Evolutionary conservation across 2,329 filamentous ascomycete species (phyloP), one percentile per base, ranked within the genome.

Genomic region (Trichoderma citrinoviride): DNA sequence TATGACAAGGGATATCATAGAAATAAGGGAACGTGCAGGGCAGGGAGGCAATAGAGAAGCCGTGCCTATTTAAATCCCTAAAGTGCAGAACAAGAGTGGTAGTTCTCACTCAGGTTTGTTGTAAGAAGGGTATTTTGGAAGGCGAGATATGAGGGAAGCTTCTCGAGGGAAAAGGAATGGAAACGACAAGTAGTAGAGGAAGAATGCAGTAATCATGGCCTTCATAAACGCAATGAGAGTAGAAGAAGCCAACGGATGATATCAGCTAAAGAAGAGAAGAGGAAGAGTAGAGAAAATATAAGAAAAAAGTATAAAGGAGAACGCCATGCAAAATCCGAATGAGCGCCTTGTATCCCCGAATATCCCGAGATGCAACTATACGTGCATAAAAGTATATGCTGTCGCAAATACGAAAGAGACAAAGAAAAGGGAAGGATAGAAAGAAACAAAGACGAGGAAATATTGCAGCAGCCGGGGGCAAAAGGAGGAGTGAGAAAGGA

Each of bases 261-360:
- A 62, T 25, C 50, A 27, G 50, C 47, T 25, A 17, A 46, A 40
- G 21, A 27, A 62, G n/a, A 52, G 29, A 41, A 47, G 27, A 55
- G 55, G 19, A 41, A 40, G 25, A 47, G 17, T 15, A 43, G 14
- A 47, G 21, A 55, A 47, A 23, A 54, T 29, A 60, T 27, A 41
- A 1, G 3, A 37, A 37, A 14, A 37, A 14, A 37, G 33, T 37
- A 14, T 14, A 14, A 14, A 5, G 33, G 14, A 61, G 49, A 61
- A 65, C 64, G 64, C 64, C 64, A 55, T 61, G 49, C n/a, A 41
- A 47, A 63, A 63, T 58, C 58, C 58, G 63, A 66, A 58, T 19
- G 60, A 63, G 53, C 58, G 65, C 65, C 65, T 41, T 66, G 52
- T 53, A 57, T 57, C 64, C 64, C 64, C 43, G 52, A 57, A 57